Base-by-base conservation (phyloP, 441 rosid species). In the Erysimum cheiri region DNA sequence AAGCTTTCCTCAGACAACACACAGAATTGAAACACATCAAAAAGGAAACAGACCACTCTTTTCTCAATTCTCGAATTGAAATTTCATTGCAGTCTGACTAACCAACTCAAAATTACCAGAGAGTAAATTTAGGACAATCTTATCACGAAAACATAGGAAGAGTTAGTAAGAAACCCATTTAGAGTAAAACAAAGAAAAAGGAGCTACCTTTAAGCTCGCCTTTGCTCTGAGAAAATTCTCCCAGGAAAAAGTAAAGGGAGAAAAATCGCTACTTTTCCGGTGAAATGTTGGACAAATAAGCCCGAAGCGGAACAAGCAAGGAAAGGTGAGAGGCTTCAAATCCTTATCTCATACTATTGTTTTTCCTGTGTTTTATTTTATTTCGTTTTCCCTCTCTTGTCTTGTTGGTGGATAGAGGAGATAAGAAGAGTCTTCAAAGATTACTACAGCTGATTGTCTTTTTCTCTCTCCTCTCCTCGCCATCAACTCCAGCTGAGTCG, bases 251-350 rank as follows among this genome's bases (percentile, higher is more conserved):
- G 12, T 12, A 36, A 56, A 46, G 64, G 31, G 56, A 63, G 50
- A 64, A 19, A 28, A 41, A 32, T 41, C 29, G 35, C 35, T 19
- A 17, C 14, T n/a, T 8, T n/a, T 48, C 19, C 0, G 35, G 22
- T 19, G 22, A 19, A 19, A 19, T 33, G 48, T 29, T 12, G 0
- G 14, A 56, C 2, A 47, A 64, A 72, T 55, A 56, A 63, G 58
- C 41, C 4, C 5, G 4, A 43, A 43, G 40, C 4, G 64, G 10
- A 70, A 61, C n/a, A n/a, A n/a, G n/a, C 8, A 5, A 36, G 2
- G 48, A 29, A 35, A 31, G 64, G 65, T 56, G 76, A 57, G 71
- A 64, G 71, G 71, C 46, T 72, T 72, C 43, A 60, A 73, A 74
- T 46, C 52, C 73, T 74, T 74, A 74, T 74, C 78, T 68, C 64